A percentile compares a stretch with the other conserved stretches of the same genome.
Conservation (phyloP, 257 asterid species). For the Solanum bulbocastanum region DNA sequence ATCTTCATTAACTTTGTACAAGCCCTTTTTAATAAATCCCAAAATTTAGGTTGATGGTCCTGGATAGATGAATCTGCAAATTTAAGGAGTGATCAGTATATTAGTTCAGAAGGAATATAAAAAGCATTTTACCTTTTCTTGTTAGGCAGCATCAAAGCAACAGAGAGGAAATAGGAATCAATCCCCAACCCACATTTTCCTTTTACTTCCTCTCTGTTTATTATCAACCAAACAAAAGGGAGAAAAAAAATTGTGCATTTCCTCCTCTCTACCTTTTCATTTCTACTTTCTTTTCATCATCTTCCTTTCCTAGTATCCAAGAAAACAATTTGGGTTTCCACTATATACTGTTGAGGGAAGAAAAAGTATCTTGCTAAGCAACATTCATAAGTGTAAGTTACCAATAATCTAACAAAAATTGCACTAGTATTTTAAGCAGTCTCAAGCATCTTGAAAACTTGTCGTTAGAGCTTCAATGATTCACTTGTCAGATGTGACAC, state of each 20-base stretch:
- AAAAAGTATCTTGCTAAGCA: not conserved
- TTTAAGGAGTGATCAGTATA: constrained; percentile 20
- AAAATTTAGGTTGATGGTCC: constrained; percentile 63
- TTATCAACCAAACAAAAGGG: not conserved
- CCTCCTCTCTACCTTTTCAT: not conserved
- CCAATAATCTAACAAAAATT: not conserved
- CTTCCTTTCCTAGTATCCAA: not conserved
- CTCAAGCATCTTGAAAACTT: not conserved
- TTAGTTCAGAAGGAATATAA: not conserved
- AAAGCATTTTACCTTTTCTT: not conserved
- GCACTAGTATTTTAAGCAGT: not conserved
- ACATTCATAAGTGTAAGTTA: not conserved
- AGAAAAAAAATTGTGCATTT: not conserved
- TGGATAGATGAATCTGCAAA: constrained; percentile 75
- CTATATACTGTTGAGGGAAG: not conserved
- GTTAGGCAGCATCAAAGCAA: not conserved
- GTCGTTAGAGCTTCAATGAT: not conserved
- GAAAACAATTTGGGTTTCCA: not conserved
- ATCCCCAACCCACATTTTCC: not conserved
- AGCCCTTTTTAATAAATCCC: constrained; percentile 68
- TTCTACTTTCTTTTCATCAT: not conserved
- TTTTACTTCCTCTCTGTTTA: not conserved
- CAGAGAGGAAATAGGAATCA: not conserved
- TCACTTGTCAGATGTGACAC: not conserved
- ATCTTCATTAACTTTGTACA: constrained; percentile 84